phyloP scores from a whole-genome alignment of 306 rosid species.

The Gastrolobium villosum region DNA sequence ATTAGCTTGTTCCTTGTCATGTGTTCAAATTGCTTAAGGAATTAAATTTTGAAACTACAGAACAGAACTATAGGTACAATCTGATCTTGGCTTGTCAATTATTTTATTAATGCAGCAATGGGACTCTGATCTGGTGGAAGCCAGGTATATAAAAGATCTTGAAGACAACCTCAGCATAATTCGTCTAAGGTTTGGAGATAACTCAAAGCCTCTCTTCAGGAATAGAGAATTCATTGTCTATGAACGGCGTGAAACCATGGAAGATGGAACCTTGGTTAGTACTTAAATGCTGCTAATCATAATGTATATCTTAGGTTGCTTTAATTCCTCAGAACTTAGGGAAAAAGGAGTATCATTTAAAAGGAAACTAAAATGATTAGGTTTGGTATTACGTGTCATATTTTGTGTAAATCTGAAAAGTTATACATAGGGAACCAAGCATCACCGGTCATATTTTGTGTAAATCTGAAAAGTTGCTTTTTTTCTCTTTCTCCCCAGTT shows the following conservation, averaged over 20 bases:
- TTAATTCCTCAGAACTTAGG: neutral
- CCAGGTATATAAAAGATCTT: constrained; percentile 77
- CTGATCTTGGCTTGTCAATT: constrained; percentile 10
- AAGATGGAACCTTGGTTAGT: constrained; percentile 88
- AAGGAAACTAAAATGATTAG: no score
- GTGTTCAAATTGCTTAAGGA: neutral
- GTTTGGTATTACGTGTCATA: no score
- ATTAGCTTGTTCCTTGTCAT: neutral
- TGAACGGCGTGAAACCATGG: constrained; percentile 91
- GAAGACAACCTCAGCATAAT: constrained; percentile 83
- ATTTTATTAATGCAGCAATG: constrained; percentile 74
- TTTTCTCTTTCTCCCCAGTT: no score
- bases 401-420: no score
- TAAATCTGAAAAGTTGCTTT: no score
- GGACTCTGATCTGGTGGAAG: constrained; percentile 93
- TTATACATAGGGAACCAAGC: no score
- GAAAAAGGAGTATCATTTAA: no score
- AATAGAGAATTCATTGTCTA: constrained; percentile 90
- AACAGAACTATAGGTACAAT: neutral
- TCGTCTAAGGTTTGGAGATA: constrained; percentile 82
- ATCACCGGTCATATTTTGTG: no score
- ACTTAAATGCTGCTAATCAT: neutral
- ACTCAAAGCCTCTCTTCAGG: constrained; percentile 81
- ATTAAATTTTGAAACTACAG: neutral
- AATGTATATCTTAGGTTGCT: neutral